Conservation (phyloP, 768 basidiomycete species). For the Hemileccinum impolitum region DNA sequence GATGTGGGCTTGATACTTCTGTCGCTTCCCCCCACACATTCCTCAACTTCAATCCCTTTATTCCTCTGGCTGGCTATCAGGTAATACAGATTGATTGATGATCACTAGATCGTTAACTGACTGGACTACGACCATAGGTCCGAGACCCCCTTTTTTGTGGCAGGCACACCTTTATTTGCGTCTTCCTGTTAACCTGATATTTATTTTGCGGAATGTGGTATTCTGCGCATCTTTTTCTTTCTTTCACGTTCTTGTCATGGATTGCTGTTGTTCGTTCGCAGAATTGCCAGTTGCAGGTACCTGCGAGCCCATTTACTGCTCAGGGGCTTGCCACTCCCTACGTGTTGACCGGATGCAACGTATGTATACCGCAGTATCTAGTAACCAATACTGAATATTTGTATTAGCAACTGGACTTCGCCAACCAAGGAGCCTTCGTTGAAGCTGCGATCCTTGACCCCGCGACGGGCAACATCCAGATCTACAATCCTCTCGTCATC, state of each 20-base stretch:
- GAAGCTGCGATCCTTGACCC: conserved; percentile 31
- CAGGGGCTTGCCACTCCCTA: conserved; percentile 28
- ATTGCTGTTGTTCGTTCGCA: conserved; percentile 18
- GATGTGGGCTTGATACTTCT: neutral
- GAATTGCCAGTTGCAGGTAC: conserved; percentile 21
- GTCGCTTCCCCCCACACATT: neutral
- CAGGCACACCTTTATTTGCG: conserved; percentile 18
- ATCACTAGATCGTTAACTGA: neutral
- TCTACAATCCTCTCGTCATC: conserved; percentile 29
- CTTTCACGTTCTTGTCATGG: conserved; percentile 14
- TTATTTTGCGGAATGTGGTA: conserved; percentile 9
- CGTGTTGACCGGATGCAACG: conserved; percentile 27
- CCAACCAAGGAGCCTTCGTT: conserved; percentile 24
- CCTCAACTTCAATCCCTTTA: neutral
- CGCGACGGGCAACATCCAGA: conserved; percentile 24
- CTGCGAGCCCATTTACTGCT: conserved; percentile 21
- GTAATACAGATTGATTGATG: neutral
- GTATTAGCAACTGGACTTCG: conserved; percentile 26
- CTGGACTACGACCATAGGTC: conserved; percentile 10
- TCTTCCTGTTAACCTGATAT: neutral
- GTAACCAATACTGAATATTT: neutral
- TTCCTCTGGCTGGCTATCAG: neutral
- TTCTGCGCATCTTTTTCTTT: conserved; percentile 7
- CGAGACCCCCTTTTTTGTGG: conserved; percentile 21
- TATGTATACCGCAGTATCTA: neutral